A percentile compares a stretch with the other conserved stretches of the same genome.
Evolutionary conservation across 495 filamentous ascomycete species (phyloP).

Genomic region (Aspergillus panamensis): DNA sequence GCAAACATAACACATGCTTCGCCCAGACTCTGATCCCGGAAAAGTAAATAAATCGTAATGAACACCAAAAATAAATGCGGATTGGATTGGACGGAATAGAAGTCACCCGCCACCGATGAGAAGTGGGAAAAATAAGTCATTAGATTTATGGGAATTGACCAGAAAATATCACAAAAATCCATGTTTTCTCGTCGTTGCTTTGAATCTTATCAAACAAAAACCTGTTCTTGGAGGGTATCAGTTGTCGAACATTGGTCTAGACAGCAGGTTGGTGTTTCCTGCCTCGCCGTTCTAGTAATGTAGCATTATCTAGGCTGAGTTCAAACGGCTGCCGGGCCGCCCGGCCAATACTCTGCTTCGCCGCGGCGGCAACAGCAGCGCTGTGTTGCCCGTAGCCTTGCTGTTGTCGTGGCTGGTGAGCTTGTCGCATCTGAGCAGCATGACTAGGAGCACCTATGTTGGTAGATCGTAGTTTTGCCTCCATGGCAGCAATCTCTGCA

Average conservation of each 20-base stretch:
- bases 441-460: slow-evolving; percentile 56
- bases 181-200: slow-evolving; percentile 9
- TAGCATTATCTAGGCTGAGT: slow-evolving; percentile 84
- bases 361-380: slow-evolving; percentile 70
- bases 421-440: slow-evolving; percentile 59
- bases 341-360: slow-evolving; percentile 67
- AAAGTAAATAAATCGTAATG: slow-evolving; percentile 12
- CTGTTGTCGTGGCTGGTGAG: slow-evolving; percentile 46
- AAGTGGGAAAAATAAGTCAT: slow-evolving; percentile 1
- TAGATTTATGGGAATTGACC: slow-evolving; percentile 1
- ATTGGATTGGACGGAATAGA: slow-evolving; percentile 9
- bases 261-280: slow-evolving; percentile 35
- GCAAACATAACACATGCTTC: slow-evolving; percentile 16
- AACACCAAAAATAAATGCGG: slow-evolving; percentile 15
- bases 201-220: slow-evolving; percentile 8
- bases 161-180: slow-evolving; percentile 2
- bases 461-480: slow-evolving; percentile 79
- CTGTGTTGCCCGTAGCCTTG: slow-evolving; percentile 81
- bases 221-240: slow-evolving; percentile 2
- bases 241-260: slow-evolving; percentile 14
- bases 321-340: slow-evolving; percentile 74
- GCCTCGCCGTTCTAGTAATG: slow-evolving; percentile 74
- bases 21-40: slow-evolving; percentile 16
- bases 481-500: slow-evolving; percentile 70
- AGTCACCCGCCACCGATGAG: background rate